Conservation (phyloP, 2,329 filamentous ascomycete genomes). For the Amphichorda felina region DNA sequence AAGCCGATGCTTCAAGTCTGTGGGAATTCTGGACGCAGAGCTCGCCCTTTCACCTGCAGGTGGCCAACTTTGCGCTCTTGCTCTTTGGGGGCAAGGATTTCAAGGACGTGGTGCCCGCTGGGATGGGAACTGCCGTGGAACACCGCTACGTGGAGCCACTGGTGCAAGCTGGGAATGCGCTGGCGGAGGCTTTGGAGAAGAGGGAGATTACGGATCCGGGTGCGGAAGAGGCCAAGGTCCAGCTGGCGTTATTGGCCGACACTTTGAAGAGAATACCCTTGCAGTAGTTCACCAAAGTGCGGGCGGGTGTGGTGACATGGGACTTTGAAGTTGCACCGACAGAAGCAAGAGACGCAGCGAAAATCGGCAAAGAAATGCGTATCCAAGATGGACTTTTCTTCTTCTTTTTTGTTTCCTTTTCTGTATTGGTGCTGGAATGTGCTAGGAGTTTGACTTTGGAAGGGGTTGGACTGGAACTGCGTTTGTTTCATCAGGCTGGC, state of each 20-base stretch:
- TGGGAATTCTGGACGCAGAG: slow-evolving; percentile 40
- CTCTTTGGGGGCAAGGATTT: slow-evolving; percentile 33
- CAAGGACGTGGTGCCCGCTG: slow-evolving; percentile 36
- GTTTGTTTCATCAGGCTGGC: too few species aligned
- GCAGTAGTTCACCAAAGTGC: too few species aligned
- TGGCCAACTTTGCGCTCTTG: slow-evolving; percentile 49
- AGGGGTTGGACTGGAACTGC: too few species aligned
- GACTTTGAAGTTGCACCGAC: not conserved
- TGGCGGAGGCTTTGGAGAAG: slow-evolving; percentile 19
- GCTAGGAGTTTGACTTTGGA: too few species aligned
- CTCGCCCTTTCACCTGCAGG: slow-evolving; percentile 43
- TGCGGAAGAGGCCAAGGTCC: slow-evolving; percentile 18
- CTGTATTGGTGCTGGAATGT: too few species aligned
- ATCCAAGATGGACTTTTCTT: too few species aligned
- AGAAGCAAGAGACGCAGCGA: not conserved
- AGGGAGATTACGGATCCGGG: slow-evolving; percentile 15
- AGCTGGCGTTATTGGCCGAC: slow-evolving; percentile 29
- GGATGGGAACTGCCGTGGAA: slow-evolving; percentile 45
- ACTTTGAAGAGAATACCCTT: slow-evolving; percentile 27
- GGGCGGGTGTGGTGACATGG: too few species aligned
- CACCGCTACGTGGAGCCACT: slow-evolving; percentile 47
- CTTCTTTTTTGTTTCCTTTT: too few species aligned
- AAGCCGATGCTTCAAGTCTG: slow-evolving; percentile 28
- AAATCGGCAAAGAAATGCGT: too few species aligned
- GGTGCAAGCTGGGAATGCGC: slow-evolving; percentile 24